Evolutionary conservation across 2,329 filamentous ascomycete species (phyloP), one percentile per base, ranked within the genome.

Genomic region (Chaetomium olivaceum): DNA sequence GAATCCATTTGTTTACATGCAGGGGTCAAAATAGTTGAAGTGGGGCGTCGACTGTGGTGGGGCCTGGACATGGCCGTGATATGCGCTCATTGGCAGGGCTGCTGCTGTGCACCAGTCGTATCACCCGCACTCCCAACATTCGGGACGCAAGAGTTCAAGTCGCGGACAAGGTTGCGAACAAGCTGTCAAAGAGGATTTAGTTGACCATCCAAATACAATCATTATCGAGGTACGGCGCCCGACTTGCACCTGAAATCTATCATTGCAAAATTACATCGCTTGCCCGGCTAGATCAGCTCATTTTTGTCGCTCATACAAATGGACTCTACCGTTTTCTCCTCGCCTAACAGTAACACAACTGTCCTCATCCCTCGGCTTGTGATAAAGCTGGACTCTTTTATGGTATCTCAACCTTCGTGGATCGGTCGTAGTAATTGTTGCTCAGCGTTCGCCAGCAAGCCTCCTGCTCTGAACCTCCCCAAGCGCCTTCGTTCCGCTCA

Each of bases 391-490:
- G 29, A 9, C 19, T 36, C 16, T 48, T 19, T 48, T 23, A 48
- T 23, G n/a, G 9, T 23, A 6, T n/a, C n/a, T 21, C 16, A 19
- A 14, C 1, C 12, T 27, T 19, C 57, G 36, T 55, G 39, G 21
- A 39, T 50, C 55, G 56, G 58, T 50, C 62, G 54, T 23, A 48
- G 36, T 51, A 52, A 46, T 50, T 50, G 52, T 14, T 43, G 21
- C 33, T 77, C 77, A 87, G 74, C 84, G 81, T 80, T 88, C 81
- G 3, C 93, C 93, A 25, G 91, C 90, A 73, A 97, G 80, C 64
- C 95, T 88, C 71, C 95, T 87, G 74, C 89, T 88, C 81, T 97
- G 95, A 33, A 99, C 94, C 82, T 99, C 95, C 58, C 92, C 91
- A 71, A 99, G 82, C 5, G 95, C 95, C 77, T 93, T 89, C 75